Conservation (phyloP, 108 stramenopile genomes). For the Skeletonema potamos region DNA sequence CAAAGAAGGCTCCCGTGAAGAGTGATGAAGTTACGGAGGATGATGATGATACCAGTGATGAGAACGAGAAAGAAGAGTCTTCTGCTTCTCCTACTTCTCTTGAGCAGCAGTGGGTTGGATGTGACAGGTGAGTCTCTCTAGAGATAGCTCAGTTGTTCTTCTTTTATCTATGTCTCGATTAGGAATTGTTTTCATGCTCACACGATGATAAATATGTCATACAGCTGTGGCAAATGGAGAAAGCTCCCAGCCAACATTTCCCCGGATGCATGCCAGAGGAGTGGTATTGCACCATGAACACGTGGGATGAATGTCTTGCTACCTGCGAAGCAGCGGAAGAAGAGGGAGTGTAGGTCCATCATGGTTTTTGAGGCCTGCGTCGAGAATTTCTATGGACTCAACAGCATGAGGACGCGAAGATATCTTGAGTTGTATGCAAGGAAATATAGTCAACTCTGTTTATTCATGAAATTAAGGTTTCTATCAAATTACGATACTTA, state of each 20-base stretch:
- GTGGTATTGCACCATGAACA: constrained; percentile 1
- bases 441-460: too few relatives aligned
- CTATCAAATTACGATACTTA: too few relatives aligned
- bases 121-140: constrained; percentile 4
- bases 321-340: constrained; percentile 2
- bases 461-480: too few relatives aligned
- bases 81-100: not conserved
- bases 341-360: not conserved
- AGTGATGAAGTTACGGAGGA: not conserved
- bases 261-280: not conserved
- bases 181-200: not conserved
- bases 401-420: not conserved
- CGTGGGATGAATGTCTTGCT: not conserved
- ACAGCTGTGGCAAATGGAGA: constrained; percentile 3
- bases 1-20: not conserved
- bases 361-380: not conserved
- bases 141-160: not conserved
- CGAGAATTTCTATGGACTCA: not conserved
- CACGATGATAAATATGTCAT: not conserved
- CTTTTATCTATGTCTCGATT: not conserved
- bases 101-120: constrained; percentile 12
- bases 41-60: not conserved
- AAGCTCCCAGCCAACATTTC: not conserved
- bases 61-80: not conserved
- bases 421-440: too few relatives aligned